Evolutionary conservation across 2,329 filamentous ascomycete genomes (phyloP).

Genomic region (Paecilomyces dactylethromorphus): DNA sequence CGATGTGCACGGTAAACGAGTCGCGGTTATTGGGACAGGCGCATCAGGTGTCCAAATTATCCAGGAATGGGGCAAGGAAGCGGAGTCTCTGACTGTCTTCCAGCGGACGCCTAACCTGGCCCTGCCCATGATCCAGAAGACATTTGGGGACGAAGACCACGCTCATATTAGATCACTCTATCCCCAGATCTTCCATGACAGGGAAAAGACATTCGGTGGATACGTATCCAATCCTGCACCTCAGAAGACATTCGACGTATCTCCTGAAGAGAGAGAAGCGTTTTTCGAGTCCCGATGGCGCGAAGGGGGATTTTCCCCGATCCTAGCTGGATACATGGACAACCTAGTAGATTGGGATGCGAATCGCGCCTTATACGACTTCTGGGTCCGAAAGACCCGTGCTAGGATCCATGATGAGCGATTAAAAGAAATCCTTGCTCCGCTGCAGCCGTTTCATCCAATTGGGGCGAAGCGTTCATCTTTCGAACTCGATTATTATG

Average conservation of each 20-base stretch:
- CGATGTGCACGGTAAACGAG: slow-evolving; percentile 42
- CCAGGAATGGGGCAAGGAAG: slow-evolving; percentile 53
- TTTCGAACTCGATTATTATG: slow-evolving; percentile 46
- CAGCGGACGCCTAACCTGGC: slow-evolving; percentile 62
- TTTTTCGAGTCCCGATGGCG: slow-evolving; percentile 47
- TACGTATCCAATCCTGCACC: slow-evolving; percentile 51
- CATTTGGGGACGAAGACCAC: slow-evolving; percentile 49
- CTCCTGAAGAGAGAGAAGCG: slow-evolving; percentile 42
- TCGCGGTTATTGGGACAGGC: slow-evolving; percentile 51
- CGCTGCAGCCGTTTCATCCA: slow-evolving; percentile 45
- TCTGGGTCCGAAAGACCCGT: slow-evolving; percentile 49
- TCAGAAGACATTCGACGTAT: slow-evolving; percentile 51
- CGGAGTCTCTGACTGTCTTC: slow-evolving; percentile 52
- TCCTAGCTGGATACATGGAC: slow-evolving; percentile 51
- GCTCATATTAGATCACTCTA: slow-evolving; percentile 36
- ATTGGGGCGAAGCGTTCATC: slow-evolving; percentile 49
- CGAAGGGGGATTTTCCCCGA: slow-evolving; percentile 44
- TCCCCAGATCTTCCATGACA: slow-evolving; percentile 46
- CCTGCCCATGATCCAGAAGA: slow-evolving; percentile 52
- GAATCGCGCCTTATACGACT: slow-evolving; percentile 50
- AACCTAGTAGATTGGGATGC: slow-evolving; percentile 41
- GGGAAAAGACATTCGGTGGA: slow-evolving; percentile 47
- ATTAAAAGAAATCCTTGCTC: slow-evolving; percentile 48
- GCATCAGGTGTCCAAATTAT: slow-evolving; percentile 51
- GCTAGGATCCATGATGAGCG: slow-evolving; percentile 45